Conservation (phyloP, 345 rosid genomes). For the Atalantia buxifolia region DNA sequence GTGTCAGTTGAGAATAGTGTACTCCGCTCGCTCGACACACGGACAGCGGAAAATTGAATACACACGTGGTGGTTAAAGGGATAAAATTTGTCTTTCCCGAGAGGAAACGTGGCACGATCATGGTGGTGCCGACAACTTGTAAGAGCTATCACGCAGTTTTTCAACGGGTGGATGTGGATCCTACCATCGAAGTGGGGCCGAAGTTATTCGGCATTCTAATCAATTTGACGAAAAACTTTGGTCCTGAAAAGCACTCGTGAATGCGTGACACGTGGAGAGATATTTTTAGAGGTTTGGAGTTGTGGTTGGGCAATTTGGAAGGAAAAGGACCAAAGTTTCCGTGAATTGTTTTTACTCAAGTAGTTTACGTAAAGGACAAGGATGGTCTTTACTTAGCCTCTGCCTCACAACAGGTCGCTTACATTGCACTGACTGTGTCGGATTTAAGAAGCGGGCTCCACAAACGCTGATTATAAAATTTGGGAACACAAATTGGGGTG, state of each 20-base stretch:
- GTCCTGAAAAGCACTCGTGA: not conserved
- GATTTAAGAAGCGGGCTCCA: not conserved
- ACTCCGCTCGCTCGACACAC: not conserved
- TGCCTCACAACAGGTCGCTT: too few relatives aligned
- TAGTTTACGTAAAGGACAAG: not conserved
- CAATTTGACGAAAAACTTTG: not conserved
- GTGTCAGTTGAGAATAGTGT: not conserved
- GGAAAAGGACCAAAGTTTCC: not conserved
- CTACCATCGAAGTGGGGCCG: not conserved
- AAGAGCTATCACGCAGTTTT: not conserved
- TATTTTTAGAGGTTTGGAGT: too few relatives aligned
- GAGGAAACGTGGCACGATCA: not conserved
- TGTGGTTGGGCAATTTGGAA: not conserved
- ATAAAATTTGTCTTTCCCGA: too few relatives aligned
- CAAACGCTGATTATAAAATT: not conserved
- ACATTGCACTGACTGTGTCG: not conserved
- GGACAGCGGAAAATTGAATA: not conserved
- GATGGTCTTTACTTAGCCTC: not conserved
- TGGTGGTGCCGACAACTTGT: slow-evolving; percentile 5
- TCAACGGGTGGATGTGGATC: not conserved
- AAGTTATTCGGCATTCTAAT: not conserved
- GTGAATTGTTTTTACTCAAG: too few relatives aligned
- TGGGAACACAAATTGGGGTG: too few relatives aligned
- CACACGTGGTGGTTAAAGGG: not conserved
- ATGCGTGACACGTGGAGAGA: not conserved